Base-by-base conservation (phyloP, 805 yeast genomes). In the Spathaspora arborariae region DNA sequence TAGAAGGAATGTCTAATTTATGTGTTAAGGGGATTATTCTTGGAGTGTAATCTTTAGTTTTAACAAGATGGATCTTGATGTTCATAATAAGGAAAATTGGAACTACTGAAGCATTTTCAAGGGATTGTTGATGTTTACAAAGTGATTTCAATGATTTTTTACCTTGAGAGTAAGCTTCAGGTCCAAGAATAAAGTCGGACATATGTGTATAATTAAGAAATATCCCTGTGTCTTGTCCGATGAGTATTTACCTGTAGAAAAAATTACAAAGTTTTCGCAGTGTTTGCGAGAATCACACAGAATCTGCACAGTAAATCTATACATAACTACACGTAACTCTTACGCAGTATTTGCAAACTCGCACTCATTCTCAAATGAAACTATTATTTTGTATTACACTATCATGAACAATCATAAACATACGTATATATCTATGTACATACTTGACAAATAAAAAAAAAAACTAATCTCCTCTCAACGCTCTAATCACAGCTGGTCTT, bases 401-500 rank as follows among this genome's bases (percentile, higher is more conserved):
- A 30, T 30, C 35, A 30, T 30, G 35, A 30, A 30, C 35, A 30
- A 30, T 30, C 35, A 30, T 30, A 30, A 30, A 30, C 35, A 30
- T 27, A n/a, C n/a, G n/a, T n/a, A n/a, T n/a, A 27, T 27, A 27
- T 30, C 35, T 30, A 30, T 13, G n/a, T 15, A 27, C 15, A 36
- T 10, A 36, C 39, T 18, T 20, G 16, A 18, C 18, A 13, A 3
- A 19, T 4, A 37, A 20, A 13, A 19, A 37, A 18, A 36, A 36
- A 9, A 18, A 6, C 48, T 55, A 72, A 48, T 82, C 88, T 2
- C 90, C 94, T 51, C 90, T 80, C 49, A 91, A 72, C 2, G 97
- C 97, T 52, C 92, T 78, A 21, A 86, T 75, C 24, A 91, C 97
- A 1, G 94, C 91, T 3, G 96, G 96, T 60, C 97, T 80, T 66